These are phyloP conservation scores for Crithidia brevicula DNA, from an alignment of 208 protist species.

Conservation along the genomic window DNA sequence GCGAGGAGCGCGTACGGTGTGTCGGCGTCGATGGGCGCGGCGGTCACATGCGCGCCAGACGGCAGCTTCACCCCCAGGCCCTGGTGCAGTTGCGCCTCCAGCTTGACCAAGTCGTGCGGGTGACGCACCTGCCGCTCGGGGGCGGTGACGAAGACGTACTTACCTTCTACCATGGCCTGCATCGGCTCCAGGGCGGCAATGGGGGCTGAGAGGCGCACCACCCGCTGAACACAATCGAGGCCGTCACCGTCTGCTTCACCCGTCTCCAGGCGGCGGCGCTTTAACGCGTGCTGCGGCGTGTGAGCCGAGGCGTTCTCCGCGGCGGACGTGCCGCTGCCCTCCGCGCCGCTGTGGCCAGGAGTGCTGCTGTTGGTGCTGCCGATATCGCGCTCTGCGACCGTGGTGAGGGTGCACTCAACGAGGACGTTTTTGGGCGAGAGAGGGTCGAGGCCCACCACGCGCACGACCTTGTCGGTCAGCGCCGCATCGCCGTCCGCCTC, in stretches of 20 bases:
- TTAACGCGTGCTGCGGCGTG: conserved; percentile 5
- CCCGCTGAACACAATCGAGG: conserved; percentile 5
- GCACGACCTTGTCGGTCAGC: conserved; percentile 75
- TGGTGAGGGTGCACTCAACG: conserved; percentile 51
- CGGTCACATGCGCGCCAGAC: conserved; percentile 34
- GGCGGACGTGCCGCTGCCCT: neutral
- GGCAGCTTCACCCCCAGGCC: conserved; percentile 6
- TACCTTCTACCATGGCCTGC: conserved; percentile 49
- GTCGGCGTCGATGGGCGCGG: conserved; percentile 52
- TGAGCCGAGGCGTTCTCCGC: neutral
- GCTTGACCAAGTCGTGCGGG: conserved; percentile 53
- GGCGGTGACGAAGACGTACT: conserved; percentile 67
- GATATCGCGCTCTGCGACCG: conserved; percentile 12
- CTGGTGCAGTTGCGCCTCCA: conserved; percentile 43
- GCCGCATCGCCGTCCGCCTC: conserved; percentile 17
- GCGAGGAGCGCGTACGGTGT: conserved; percentile 67
- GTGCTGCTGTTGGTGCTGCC: neutral
- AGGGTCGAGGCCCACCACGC: conserved; percentile 60
- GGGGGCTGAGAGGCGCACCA: conserved; percentile 45
- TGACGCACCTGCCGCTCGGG: conserved; percentile 66
- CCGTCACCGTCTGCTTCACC: neutral
- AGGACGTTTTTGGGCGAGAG: conserved; percentile 50
- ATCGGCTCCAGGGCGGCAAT: conserved; percentile 67
- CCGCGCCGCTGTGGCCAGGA: neutral
- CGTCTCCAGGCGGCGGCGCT: conserved; percentile 25